A percentile compares a stretch with the other conserved stretches of the same genome.
Conservation (phyloP, 768 basidiomycete species). For the Pulveroboletus ravenelii region DNA sequence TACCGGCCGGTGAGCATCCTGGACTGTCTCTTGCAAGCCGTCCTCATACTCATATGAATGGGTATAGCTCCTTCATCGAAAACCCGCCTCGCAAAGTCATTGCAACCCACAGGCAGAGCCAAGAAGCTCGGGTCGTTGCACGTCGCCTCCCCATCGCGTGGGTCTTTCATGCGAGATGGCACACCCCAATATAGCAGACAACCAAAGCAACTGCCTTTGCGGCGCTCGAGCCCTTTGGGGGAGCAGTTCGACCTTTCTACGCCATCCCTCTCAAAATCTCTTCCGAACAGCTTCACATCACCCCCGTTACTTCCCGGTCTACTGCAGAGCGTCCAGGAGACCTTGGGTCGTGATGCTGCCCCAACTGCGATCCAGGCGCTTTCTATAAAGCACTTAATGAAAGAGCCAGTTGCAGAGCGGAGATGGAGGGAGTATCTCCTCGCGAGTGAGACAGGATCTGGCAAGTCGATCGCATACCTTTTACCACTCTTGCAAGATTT, state of each 20-base stretch:
- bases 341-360: constrained; percentile 49
- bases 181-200: constrained; percentile 18
- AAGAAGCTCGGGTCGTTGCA: constrained; percentile 26
- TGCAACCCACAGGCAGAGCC: constrained; percentile 25
- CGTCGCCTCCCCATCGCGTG: constrained; percentile 17
- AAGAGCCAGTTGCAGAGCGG: constrained; percentile 12
- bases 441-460: constrained; percentile 87
- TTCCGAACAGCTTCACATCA: constrained; percentile 49
- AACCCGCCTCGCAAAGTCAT: constrained; percentile 25
- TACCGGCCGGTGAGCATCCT: constrained; percentile 12
- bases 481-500: constrained; percentile 77
- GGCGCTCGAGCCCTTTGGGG: constrained; percentile 25
- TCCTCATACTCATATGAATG: background rate
- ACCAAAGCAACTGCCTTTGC: background rate
- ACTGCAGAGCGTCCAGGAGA: constrained; percentile 48
- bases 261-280: constrained; percentile 17
- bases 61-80: constrained; percentile 20
- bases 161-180: constrained; percentile 14
- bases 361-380: constrained; percentile 82
- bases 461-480: constrained; percentile 88
- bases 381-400: constrained; percentile 61
- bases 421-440: constrained; percentile 51
- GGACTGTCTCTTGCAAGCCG: too few relatives aligned
- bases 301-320: constrained; percentile 70
- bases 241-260: constrained; percentile 36